Conservation (phyloP, 108 stramenopile genomes). For the Aurantiochytrium sp. region DNA sequence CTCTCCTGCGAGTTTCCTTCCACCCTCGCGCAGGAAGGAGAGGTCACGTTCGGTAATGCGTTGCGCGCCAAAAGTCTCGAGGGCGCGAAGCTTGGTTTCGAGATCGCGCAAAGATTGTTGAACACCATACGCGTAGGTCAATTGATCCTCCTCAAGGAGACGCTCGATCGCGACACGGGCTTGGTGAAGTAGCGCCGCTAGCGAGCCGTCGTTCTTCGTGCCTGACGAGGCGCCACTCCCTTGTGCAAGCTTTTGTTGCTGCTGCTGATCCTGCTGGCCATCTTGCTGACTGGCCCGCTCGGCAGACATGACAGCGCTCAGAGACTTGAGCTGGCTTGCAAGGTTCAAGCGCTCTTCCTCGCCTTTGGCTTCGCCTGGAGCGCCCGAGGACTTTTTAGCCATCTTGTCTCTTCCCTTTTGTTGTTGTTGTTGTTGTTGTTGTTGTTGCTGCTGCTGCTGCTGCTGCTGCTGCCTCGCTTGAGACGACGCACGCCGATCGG, state of each 20-base stretch:
- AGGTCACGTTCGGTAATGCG: background rate
- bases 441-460: no score
- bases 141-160: background rate
- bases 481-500: background rate
- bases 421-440: background rate
- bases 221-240: background rate
- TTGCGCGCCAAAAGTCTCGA: background rate
- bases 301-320: constrained; percentile 2
- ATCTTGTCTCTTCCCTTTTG: background rate
- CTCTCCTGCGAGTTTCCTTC: background rate
- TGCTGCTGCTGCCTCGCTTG: background rate
- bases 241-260: background rate
- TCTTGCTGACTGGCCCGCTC: background rate
- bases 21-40: background rate
- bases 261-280: background rate
- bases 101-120: background rate
- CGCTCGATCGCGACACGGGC: background rate
- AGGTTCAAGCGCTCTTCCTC: background rate
- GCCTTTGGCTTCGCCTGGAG: background rate
- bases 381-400: background rate
- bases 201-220: background rate
- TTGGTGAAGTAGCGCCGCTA: background rate
- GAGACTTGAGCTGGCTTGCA: background rate
- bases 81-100: background rate
- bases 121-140: background rate